phyloP scores from a whole-genome alignment of 306 rosid species.

The Oemleria cerasiformis region DNA sequence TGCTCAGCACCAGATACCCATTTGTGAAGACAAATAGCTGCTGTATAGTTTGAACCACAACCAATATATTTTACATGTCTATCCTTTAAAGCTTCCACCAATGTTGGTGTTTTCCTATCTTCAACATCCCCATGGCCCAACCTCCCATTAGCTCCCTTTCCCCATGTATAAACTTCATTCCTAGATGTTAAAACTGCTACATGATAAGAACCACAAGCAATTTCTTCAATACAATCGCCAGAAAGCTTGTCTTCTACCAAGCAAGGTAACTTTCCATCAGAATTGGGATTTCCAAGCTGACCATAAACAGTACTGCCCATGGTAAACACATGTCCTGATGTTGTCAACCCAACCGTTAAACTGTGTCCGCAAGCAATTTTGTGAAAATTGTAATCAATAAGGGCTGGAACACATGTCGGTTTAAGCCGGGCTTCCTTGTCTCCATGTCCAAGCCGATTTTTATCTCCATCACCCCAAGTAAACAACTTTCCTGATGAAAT shows the following conservation, averaged over 20 bases:
- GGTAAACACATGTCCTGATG: slow-evolving; percentile 77
- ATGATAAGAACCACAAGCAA: slow-evolving; percentile 97
- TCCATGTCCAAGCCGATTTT: slow-evolving; percentile 94
- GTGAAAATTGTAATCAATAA: slow-evolving; percentile 83
- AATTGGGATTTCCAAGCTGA: slow-evolving; percentile 90
- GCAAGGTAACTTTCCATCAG: slow-evolving; percentile 88
- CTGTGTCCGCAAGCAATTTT: slow-evolving; percentile 95
- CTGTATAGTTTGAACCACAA: slow-evolving; percentile 86
- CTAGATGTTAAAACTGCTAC: slow-evolving; percentile 77
- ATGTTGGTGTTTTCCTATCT: slow-evolving; percentile 83
- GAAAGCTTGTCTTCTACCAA: slow-evolving; percentile 74
- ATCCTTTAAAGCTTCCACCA: slow-evolving; percentile 90
- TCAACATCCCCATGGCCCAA: slow-evolving; percentile 96
- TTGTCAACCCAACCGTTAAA: slow-evolving; percentile 86
- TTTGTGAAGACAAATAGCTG: slow-evolving; percentile 97
- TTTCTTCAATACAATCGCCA: slow-evolving; percentile 71
- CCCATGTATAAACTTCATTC: slow-evolving; percentile 99
- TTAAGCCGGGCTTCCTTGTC: slow-evolving; percentile 88
- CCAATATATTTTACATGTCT: slow-evolving; percentile 86
- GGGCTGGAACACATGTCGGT: slow-evolving; percentile 87
- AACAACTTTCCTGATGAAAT: slow-evolving; percentile 81
- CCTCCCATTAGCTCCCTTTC: slow-evolving; percentile 99
- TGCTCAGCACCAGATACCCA: slow-evolving; percentile 97
- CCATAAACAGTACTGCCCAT: slow-evolving; percentile 99
- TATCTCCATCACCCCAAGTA: slow-evolving; percentile 99